These are phyloP conservation scores for Saksenaea oblongispora DNA, from an alignment of 371 early-diverging fungal species.

Conservation along the genomic window DNA sequence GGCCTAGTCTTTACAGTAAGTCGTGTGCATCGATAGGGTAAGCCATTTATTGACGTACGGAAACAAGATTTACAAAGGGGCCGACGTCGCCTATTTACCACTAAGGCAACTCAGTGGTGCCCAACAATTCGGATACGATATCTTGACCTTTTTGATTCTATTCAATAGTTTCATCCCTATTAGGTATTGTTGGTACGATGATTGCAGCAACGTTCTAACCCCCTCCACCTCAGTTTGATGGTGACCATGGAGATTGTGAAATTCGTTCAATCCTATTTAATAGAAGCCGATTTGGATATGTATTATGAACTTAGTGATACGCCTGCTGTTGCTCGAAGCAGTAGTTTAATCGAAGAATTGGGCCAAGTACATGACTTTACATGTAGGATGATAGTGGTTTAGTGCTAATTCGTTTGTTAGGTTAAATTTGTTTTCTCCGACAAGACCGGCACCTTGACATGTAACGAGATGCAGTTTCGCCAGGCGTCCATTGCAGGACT, in stretches of 20 bases:
- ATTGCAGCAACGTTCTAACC: not conserved
- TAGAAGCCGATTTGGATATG: constrained; percentile 85
- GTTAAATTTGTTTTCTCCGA: constrained; percentile 86
- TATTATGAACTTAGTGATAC: constrained; percentile 84
- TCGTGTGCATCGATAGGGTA: not conserved
- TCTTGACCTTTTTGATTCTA: constrained; percentile 86
- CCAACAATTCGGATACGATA: constrained; percentile 66
- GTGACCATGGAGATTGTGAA: constrained; percentile 94
- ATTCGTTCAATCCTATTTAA: constrained; percentile 77
- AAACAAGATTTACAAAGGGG: constrained; percentile 34
- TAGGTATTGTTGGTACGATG: constrained; percentile 34
- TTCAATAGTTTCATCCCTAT: constrained; percentile 93
- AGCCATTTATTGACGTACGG: not conserved
- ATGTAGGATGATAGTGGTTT: too few relatives aligned
- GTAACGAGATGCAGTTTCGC: constrained; percentile 96
- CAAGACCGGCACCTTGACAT: constrained; percentile 96
- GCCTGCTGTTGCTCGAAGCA: constrained; percentile 84
- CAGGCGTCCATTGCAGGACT: constrained; percentile 80
- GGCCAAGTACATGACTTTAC: constrained; percentile 60
- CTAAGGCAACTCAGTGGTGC: constrained; percentile 26
- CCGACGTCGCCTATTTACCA: constrained; percentile 41
- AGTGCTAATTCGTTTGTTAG: constrained; percentile 5
- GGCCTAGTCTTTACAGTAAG: constrained; percentile 60
- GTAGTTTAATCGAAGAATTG: constrained; percentile 91
- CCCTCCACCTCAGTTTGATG: constrained; percentile 61